Percentiles rank a stretch among this genome's conserved stretches.
phyloP scores from a whole-genome alignment of 75 land plant species.

The Sequoia sempervirens region DNA sequence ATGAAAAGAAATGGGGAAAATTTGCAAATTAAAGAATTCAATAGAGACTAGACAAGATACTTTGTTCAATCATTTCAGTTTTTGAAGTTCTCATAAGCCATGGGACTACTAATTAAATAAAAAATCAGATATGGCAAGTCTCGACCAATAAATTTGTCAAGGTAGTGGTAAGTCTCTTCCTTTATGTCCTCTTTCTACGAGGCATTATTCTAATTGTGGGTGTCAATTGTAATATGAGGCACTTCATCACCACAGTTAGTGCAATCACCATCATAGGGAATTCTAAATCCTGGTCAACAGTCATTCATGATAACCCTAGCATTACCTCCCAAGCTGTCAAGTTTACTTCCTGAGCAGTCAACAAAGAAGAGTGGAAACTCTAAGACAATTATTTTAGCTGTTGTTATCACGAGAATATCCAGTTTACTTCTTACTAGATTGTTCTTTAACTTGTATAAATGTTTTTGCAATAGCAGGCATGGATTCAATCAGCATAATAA shows the following conservation, averaged over 20 bases:
- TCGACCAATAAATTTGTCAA: too few relatives aligned
- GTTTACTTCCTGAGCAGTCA: background rate
- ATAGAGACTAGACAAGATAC: too few relatives aligned
- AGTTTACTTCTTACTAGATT: background rate
- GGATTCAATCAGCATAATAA: background rate
- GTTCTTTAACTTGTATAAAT: background rate
- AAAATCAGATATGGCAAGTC: too few relatives aligned
- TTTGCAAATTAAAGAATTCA: too few relatives aligned
- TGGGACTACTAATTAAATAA: too few relatives aligned
- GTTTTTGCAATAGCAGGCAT: background rate
- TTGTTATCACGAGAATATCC: conserved; percentile 5
- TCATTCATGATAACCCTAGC: background rate
- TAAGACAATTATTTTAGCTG: conserved; percentile 2
- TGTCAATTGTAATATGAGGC: too few relatives aligned
- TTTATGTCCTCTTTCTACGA: too few relatives aligned
- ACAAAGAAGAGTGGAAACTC: background rate
- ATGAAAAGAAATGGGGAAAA: too few relatives aligned
- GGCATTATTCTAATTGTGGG: too few relatives aligned
- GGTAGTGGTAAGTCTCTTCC: too few relatives aligned
- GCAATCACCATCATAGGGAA: background rate
- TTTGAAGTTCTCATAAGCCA: too few relatives aligned
- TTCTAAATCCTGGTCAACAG: background rate
- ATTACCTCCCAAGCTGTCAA: background rate
- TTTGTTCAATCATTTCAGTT: too few relatives aligned
- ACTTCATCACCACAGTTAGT: background rate